Evolutionary conservation across 441 rosid genomes (phyloP).

Genomic region (Pelargonium cotyledonis): DNA sequence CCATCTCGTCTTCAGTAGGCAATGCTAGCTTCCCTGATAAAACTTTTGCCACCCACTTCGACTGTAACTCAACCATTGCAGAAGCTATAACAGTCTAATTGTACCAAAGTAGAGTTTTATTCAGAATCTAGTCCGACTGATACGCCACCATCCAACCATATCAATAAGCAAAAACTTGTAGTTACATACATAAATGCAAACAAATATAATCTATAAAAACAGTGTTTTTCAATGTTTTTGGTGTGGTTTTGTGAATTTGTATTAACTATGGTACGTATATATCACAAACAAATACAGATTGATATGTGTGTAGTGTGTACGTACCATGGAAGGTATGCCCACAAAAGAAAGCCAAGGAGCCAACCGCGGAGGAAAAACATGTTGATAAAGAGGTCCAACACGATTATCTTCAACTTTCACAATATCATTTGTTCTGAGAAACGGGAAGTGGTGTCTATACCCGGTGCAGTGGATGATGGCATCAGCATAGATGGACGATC

Average conservation of each 20-base stretch:
- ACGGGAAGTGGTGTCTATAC: neutral
- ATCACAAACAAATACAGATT: too few relatives aligned
- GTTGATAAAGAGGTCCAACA: neutral
- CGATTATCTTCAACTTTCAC: neutral
- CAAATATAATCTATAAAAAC: too few relatives aligned
- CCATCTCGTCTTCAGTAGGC: neutral
- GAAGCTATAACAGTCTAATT: neutral
- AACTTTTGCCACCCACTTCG: neutral
- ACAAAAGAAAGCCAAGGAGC: neutral
- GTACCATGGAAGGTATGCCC: neutral
- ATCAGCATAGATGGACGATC: neutral
- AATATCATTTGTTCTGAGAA: neutral
- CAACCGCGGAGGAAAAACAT: neutral
- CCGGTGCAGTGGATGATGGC: slow-evolving; percentile 4
- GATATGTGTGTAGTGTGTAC: neutral
- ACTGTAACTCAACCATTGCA: neutral
- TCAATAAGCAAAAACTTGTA: too few relatives aligned
- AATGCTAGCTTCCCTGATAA: neutral
- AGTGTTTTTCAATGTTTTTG: too few relatives aligned
- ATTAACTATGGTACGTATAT: too few relatives aligned
- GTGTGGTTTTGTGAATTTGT: too few relatives aligned
- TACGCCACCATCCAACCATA: too few relatives aligned
- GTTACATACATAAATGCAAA: too few relatives aligned
- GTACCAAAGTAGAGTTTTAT: too few relatives aligned
- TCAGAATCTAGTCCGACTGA: too few relatives aligned